phyloP scores from a whole-genome alignment of 2,329 filamentous ascomycete genomes.

The Fusarium nelsonii region DNA sequence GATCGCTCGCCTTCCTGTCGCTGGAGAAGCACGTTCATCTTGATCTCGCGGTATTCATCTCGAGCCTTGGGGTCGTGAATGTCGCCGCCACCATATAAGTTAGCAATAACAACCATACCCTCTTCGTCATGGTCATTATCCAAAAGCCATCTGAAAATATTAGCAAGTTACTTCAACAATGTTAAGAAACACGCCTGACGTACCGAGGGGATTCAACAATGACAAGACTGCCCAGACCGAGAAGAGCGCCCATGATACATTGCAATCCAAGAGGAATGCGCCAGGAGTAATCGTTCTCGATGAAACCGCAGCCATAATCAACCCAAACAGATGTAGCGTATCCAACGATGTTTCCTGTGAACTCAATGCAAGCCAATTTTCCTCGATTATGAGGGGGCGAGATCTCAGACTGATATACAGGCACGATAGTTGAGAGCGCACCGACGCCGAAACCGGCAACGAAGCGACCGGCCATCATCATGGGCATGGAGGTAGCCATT shows the following conservation, averaged over 20 bases:
- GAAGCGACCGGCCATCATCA: slow-evolving; percentile 89
- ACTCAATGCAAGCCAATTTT: slow-evolving; percentile 96
- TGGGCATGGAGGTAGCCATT: slow-evolving; percentile 82
- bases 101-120: slow-evolving; percentile 97
- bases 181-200: slow-evolving; percentile 36
- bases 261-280: slow-evolving; percentile 91
- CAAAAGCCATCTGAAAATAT: slow-evolving; percentile 81
- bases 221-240: slow-evolving; percentile 87
- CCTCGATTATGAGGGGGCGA: slow-evolving; percentile 96
- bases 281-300: slow-evolving; percentile 88
- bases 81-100: slow-evolving; percentile 94
- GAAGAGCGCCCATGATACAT: slow-evolving; percentile 89
- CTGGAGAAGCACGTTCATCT: slow-evolving; percentile 94
- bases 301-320: slow-evolving; percentile 96
- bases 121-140: slow-evolving; percentile 99
- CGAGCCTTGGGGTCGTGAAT: slow-evolving; percentile 93
- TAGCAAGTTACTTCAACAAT: slow-evolving; percentile 36
- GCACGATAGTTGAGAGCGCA: slow-evolving; percentile 90
- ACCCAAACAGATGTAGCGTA: slow-evolving; percentile 99
- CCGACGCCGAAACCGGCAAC: slow-evolving; percentile 89
- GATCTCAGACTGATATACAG: slow-evolving; percentile 94
- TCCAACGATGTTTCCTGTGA: slow-evolving; percentile 95
- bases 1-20: slow-evolving; percentile 95
- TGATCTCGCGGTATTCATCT: slow-evolving; percentile 98
- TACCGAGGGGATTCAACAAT: slow-evolving; percentile 97